phyloP scores from a whole-genome alignment of 257 asterid species.

The Asclepias syriaca region DNA sequence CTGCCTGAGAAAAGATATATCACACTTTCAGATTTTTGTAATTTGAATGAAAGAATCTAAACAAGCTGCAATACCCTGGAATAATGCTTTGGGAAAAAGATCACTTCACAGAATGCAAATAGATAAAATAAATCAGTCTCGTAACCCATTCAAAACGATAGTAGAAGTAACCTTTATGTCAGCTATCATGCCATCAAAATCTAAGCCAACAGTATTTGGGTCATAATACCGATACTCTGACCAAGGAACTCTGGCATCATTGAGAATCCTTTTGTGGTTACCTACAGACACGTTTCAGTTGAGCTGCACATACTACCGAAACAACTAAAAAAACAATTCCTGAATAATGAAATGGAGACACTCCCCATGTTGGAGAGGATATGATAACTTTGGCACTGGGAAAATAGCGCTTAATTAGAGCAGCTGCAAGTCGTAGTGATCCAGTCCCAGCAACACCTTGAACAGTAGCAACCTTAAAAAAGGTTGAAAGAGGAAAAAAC shows the following conservation, averaged over 20 bases:
- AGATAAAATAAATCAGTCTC: too few species aligned
- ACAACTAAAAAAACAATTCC: constrained; percentile 15
- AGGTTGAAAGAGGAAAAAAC: constrained; percentile 12
- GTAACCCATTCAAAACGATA: background rate
- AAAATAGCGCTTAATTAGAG: constrained; percentile 77
- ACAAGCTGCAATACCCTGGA: background rate
- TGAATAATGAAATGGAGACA: constrained; percentile 8
- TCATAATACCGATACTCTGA: constrained; percentile 92
- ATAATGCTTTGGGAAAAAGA: background rate
- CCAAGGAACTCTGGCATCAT: constrained; percentile 92
- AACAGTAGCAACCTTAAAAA: constrained; percentile 76
- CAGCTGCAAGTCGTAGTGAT: constrained; percentile 94
- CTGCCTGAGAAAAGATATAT: constrained; percentile 42
- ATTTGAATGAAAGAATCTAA: background rate
- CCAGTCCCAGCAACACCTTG: constrained; percentile 99
- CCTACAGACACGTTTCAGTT: constrained; percentile 43
- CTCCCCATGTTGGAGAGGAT: constrained; percentile 99
- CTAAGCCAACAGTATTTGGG: constrained; percentile 90
- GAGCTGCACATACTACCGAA: background rate
- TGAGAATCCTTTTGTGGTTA: constrained; percentile 91
- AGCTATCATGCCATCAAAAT: constrained; percentile 90
- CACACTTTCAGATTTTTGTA: constrained; percentile 1
- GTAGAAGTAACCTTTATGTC: constrained; percentile 75
- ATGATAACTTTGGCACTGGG: constrained; percentile 79
- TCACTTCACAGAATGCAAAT: background rate